These are phyloP conservation scores for Pueraria montana DNA, from an alignment of 306 rosid genomes.

Conservation along the genomic window DNA sequence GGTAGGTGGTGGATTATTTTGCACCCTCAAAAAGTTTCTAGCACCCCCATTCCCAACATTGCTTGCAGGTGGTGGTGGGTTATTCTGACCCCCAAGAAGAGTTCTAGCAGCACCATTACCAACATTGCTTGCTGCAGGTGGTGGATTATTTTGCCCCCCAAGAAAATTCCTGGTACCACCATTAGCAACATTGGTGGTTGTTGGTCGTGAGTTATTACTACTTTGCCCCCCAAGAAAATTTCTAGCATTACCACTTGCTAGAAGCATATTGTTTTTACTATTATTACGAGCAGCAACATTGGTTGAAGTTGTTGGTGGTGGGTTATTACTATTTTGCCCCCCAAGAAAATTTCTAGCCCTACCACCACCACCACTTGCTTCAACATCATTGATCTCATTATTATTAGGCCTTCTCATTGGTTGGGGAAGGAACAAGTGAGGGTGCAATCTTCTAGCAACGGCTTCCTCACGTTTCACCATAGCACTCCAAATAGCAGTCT, in stretches of 20 bases:
- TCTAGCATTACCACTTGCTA: neutral
- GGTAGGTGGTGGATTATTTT: neutral
- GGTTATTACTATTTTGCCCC: neutral
- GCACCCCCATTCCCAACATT: neutral
- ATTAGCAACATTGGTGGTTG: neutral
- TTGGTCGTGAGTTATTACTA: no score
- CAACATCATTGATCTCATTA: neutral
- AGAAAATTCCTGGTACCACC: neutral
- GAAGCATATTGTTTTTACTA: neutral
- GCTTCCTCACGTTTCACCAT: slow-evolving; percentile 66
- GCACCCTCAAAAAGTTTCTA: neutral
- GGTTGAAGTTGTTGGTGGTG: neutral
- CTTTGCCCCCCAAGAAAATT: neutral
- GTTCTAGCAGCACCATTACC: no score
- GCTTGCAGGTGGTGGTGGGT: no score
- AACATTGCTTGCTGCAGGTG: no score
- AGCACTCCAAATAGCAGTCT: slow-evolving; percentile 72
- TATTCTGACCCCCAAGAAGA: no score
- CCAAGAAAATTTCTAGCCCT: neutral
- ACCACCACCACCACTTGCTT: neutral
- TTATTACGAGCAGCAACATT: neutral
- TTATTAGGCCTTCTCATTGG: neutral
- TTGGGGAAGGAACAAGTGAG: neutral
- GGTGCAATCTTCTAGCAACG: slow-evolving; percentile 49
- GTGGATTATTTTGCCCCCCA: neutral